These are phyloP conservation scores for Serendipita sp. DNA, from an alignment of 768 basidiomycete species.

Conservation along the genomic window DNA sequence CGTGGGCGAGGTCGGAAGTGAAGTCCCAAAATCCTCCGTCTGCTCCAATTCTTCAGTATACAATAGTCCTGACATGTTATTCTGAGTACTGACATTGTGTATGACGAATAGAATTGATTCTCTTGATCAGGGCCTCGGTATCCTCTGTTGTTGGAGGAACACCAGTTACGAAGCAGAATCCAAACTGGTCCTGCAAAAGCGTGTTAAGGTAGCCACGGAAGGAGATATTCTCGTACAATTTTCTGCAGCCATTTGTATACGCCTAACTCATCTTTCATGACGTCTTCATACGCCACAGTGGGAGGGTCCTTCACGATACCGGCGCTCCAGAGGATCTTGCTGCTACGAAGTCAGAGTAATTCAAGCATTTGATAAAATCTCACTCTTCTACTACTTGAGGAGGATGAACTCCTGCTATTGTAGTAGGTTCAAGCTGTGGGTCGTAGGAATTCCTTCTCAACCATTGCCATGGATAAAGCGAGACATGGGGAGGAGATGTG, in stretches of 20 bases:
- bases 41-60: constrained; percentile 18
- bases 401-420: constrained; percentile 8
- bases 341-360: constrained; percentile 12
- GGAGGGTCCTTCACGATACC: constrained; percentile 64
- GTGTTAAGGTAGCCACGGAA: neutral
- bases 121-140: constrained; percentile 59
- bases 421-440: constrained; percentile 24
- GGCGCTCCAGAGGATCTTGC: constrained; percentile 70
- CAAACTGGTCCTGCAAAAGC: constrained; percentile 52
- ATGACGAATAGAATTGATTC: constrained; percentile 79
- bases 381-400: constrained; percentile 28
- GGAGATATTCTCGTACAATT: constrained; percentile 36
- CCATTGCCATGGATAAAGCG: constrained; percentile 81
- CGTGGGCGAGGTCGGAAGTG: constrained; percentile 76
- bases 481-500: constrained; percentile 48
- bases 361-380: constrained; percentile 15
- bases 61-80: neutral
- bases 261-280: constrained; percentile 54
- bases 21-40: constrained; percentile 98
- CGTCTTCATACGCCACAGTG: constrained; percentile 52
- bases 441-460: constrained; percentile 67
- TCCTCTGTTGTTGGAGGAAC: constrained; percentile 70
- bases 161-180: constrained; percentile 74
- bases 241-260: constrained; percentile 69
- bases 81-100: constrained; percentile 41